These are phyloP conservation scores for Globisporangium megalacanthum DNA, from an alignment of 352 stramenopile genomes.

Conservation along the genomic window DNA sequence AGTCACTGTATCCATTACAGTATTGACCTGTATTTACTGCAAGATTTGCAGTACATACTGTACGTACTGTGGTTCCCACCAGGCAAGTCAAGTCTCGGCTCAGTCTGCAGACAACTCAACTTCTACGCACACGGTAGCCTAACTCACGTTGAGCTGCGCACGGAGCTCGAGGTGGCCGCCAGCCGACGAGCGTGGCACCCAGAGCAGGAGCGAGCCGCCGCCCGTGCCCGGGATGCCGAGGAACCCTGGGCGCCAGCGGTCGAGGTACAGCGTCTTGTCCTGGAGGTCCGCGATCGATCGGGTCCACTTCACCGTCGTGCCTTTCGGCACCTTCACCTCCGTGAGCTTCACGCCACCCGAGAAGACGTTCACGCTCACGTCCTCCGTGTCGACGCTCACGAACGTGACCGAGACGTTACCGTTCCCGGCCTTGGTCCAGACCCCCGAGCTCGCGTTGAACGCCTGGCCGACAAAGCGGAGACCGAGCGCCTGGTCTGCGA, in stretches of 20 bases:
- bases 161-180: constrained; percentile 34
- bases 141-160: constrained; percentile 39
- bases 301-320: constrained; percentile 33
- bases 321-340: constrained; percentile 26
- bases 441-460: constrained; percentile 32
- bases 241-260: constrained; percentile 36
- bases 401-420: constrained; percentile 38
- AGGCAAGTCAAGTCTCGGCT: too few relatives aligned
- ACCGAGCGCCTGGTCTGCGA: constrained; percentile 30
- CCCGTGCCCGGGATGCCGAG: constrained; percentile 29
- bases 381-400: constrained; percentile 27
- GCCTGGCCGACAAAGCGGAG: constrained; percentile 32
- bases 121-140: not conserved
- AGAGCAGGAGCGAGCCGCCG: constrained; percentile 27
- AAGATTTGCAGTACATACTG: too few relatives aligned
- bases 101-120: too few relatives aligned
- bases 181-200: constrained; percentile 26
- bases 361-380: constrained; percentile 40
- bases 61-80: too few relatives aligned
- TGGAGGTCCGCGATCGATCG: constrained; percentile 28
- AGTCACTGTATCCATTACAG: too few relatives aligned
- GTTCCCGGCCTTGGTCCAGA: constrained; percentile 37
- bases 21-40: too few relatives aligned
- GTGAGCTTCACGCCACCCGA: constrained; percentile 30
- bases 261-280: constrained; percentile 46